Base-by-base conservation (phyloP, 768 basidiomycete genomes). In the Lepiota subincarnata region DNA sequence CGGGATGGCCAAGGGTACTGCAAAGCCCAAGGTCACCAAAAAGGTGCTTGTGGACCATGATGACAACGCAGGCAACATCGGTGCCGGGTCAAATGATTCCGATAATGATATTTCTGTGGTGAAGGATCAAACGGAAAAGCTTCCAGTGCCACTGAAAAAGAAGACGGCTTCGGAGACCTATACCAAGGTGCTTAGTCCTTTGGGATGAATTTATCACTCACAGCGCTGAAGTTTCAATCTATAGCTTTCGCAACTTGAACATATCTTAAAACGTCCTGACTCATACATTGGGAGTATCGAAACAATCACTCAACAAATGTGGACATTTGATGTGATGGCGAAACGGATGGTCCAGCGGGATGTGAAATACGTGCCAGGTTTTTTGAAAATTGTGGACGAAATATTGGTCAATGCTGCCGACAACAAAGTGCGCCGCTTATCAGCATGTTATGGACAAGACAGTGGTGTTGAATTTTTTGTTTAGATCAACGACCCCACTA, bases 301-400 rank as follows among this genome's bases (percentile, higher is more conserved):
- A 68, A 85, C 83, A 0, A 78, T 92, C 50, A 88, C 83, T 0
- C 89, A 95, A 65, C 61, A 71, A 22, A 93, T 98, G 84, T 99
- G 97, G 97, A 92, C 92, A 1, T 96, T 86, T 66, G 93, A 98
- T 67, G 75, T 81, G 1, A 86, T 85, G 34, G 82, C 73, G 36
- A 94, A 92, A 63, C 86, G 85, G 24, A 93, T 99, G 86, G 83
- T 83, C 1, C 70, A 83, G 62, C 79, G 87, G 63, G 93, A 85
- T 44, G 89, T 87, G 58, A 90, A 83, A 62, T 99, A 87, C 64
- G 95, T 98, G 1, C 97, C 97, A 0, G 97, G 95, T 49, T 96
- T 99, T 69, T 94, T 95, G 82, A 99, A 99, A 79, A 99, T 99
- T 63, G 87, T 99, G 12, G 97, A 99, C 64, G 97, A 99, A 73